These are phyloP conservation scores for Auriculariales sp. DNA, from an alignment of 768 basidiomycete species.

Conservation along the genomic window DNA sequence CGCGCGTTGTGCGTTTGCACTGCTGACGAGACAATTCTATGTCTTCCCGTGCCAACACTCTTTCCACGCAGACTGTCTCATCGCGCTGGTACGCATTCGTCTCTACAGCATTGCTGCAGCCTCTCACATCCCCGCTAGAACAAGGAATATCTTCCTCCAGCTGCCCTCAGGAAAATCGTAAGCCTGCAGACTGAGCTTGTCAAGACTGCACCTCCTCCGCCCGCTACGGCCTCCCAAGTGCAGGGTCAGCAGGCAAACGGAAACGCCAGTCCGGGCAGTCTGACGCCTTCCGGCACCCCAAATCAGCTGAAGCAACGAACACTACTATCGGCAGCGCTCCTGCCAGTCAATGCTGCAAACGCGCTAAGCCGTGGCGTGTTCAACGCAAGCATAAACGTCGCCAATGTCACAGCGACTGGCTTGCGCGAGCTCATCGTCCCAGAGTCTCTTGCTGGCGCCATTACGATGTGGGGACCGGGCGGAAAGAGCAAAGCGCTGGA, in stretches of 20 bases:
- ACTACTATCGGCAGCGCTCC: constrained; percentile 51
- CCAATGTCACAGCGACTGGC: constrained; percentile 70
- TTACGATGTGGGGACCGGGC: constrained; percentile 27
- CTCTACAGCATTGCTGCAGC: constrained; percentile 1
- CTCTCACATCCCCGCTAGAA: constrained; percentile 36
- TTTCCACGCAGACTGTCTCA: constrained; percentile 96
- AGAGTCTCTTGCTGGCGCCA: constrained; percentile 76
- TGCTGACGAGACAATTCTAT: constrained; percentile 88
- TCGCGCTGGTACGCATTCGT: constrained; percentile 57
- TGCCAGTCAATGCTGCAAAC: constrained; percentile 26
- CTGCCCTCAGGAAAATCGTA: constrained; percentile 72
- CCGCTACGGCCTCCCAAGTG: constrained; percentile 17
- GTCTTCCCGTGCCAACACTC: constrained; percentile 96
- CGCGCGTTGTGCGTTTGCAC: constrained; percentile 56
- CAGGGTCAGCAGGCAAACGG: constrained; percentile 13
- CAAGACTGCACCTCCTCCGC: constrained; percentile 26
- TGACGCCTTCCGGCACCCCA: constrained; percentile 19
- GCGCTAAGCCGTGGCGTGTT: constrained; percentile 56
- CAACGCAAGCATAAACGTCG: too few species aligned
- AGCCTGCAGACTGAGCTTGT: constrained; percentile 75
- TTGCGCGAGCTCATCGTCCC: constrained; percentile 87
- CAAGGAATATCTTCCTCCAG: constrained; percentile 78
- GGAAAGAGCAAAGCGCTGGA: constrained; percentile 37
- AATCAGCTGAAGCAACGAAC: constrained; percentile 43
- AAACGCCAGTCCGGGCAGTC: constrained; percentile 16